Evolutionary conservation across 345 rosid species (phyloP), one percentile per base, ranked within the genome.

Genomic region (Arabidopsis suecica): DNA sequence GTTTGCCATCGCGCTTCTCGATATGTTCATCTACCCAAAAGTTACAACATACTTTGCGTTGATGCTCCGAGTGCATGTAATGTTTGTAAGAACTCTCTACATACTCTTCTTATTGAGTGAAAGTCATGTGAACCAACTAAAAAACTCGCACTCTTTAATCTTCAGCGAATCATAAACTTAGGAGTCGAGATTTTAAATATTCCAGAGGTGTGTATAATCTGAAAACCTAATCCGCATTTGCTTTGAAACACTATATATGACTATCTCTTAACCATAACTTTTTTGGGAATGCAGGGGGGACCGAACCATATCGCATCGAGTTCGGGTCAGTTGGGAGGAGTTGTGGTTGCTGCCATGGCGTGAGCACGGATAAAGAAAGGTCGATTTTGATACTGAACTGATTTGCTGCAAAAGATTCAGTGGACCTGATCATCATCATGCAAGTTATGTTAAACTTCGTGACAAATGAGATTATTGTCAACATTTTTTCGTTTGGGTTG

Each of bases 311-410:
- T 86, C 49, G 77, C 85, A 33, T 77, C 87, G 1, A 87, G 86
- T 45, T 81, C 91, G 6, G 89, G 87, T 66, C 91, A 88, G 70
- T 47, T 84, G 80, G 98, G 97, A 7, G 98, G 98, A 73, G 92
- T 87, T n/a, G 88, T 86, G 32, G 93, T 91, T 82, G 97, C 91
- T 13, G 93, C 86, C 9, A 36, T 93, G 32, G 90, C 97, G 38
- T 93, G 90, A 88, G 79, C 82, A 22, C 82, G 83, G 56, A 61
- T 89, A 7, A 82, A 80, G 82, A 83, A 80, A 69, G 87, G 96
- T 42, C 86, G 85, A 1, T 74, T 86, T 65, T 23, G 33, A 37
- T 55, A 41, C 2, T 76, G 70, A 76, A 76, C 2, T 23, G 50
- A 20, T 36, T 71, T 49, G 60, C 23, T 59, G 48, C 74, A 20